These are phyloP conservation scores for Hypomontagnella submonticulosa DNA, from an alignment of 495 filamentous ascomycete species.

Conservation along the genomic window DNA sequence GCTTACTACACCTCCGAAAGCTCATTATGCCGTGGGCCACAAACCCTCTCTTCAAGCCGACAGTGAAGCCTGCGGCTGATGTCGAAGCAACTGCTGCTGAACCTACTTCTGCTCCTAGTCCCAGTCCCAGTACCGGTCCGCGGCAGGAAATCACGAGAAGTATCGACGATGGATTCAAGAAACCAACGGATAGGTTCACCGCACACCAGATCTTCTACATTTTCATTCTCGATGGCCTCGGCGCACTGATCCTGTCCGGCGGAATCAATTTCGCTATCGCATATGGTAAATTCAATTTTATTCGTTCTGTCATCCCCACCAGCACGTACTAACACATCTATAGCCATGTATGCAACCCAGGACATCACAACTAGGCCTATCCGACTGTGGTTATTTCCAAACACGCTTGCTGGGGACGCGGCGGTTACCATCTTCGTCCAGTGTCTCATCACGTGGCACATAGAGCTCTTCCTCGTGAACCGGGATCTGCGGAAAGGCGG, in stretches of 20 bases:
- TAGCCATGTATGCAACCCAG: constrained; percentile 53
- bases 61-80: constrained; percentile 35
- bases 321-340: constrained; percentile 14
- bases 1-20: constrained; percentile 1
- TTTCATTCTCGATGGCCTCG: constrained; percentile 52
- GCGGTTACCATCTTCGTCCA: constrained; percentile 47
- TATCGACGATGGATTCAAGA: constrained; percentile 30
- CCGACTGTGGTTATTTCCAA: constrained; percentile 54
- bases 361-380: constrained; percentile 42
- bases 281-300: constrained; percentile 48
- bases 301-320: background rate
- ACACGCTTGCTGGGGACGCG: constrained; percentile 57
- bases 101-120: constrained; percentile 7
- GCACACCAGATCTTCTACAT: constrained; percentile 55
- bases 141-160: constrained; percentile 11
- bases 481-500: constrained; percentile 50
- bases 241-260: constrained; percentile 52
- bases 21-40: constrained; percentile 51
- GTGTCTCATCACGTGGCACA: constrained; percentile 46
- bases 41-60: constrained; percentile 49
- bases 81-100: constrained; percentile 34
- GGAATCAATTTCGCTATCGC: constrained; percentile 60
- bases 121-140: constrained; percentile 8
- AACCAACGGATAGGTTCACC: constrained; percentile 50
- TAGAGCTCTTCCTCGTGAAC: constrained; percentile 51